A percentile compares a stretch with the other conserved stretches of the same genome.
These are phyloP conservation scores for Lentinula novae-zelandiae DNA, from an alignment of 1,284 basidiomycete species.

Conservation along the genomic window DNA sequence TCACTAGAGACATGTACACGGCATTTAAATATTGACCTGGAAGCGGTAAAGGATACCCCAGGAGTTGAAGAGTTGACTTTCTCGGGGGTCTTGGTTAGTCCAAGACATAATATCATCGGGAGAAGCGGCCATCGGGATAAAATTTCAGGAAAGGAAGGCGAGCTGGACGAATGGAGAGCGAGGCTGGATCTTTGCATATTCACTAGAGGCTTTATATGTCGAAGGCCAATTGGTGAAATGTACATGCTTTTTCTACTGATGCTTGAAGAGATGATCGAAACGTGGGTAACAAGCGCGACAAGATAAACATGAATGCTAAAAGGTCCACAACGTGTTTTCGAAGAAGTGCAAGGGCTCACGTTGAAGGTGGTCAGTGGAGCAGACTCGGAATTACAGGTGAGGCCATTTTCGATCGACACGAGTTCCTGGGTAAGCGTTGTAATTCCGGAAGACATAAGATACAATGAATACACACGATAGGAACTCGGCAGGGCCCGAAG, in stretches of 20 bases:
- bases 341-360: constrained; percentile 40
- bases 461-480: constrained; percentile 18
- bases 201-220: constrained; percentile 40
- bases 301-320: constrained; percentile 62
- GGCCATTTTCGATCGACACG: constrained; percentile 65
- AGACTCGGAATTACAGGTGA: constrained; percentile 54
- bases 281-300: constrained; percentile 59
- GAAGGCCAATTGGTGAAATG: constrained; percentile 32
- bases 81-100: constrained; percentile 80
- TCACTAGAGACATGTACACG: constrained; percentile 17
- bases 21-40: constrained; percentile 41
- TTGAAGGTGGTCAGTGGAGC: constrained; percentile 65
- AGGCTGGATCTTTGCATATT: constrained; percentile 21
- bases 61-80: constrained; percentile 75
- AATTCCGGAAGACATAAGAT: constrained; percentile 28
- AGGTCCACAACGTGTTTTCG: constrained; percentile 61
- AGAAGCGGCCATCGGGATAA: constrained; percentile 40
- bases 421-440: constrained; percentile 45
- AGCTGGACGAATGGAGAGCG: constrained; percentile 26
- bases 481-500: constrained; percentile 24
- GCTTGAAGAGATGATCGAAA: constrained; percentile 67
- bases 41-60: constrained; percentile 81
- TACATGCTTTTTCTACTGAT: constrained; percentile 40
- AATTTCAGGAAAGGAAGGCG: neutral
- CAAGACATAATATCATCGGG: constrained; percentile 74